These are phyloP conservation scores for Mortierella sp. DNA, from an alignment of 371 early-diverging fungal genomes.

Conservation along the genomic window DNA sequence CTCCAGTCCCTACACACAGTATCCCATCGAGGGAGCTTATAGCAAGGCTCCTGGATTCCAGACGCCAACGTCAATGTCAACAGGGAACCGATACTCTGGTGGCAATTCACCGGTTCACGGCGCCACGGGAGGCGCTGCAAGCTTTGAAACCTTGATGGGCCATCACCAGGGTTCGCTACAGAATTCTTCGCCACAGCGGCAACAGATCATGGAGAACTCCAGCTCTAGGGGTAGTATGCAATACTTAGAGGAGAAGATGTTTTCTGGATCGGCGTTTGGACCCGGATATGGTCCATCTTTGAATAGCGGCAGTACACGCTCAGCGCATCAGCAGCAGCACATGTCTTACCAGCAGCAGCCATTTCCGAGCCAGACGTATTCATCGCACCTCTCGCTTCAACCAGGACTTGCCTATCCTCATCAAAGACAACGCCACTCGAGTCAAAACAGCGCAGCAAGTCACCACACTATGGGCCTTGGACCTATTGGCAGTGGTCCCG, in stretches of 20 bases:
- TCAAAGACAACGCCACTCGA: constrained; percentile 54
- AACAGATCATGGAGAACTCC: constrained; percentile 11
- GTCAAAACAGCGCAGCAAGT: constrained; percentile 52
- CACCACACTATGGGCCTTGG: constrained; percentile 54
- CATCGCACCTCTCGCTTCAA: constrained; percentile 35
- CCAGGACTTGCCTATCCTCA: constrained; percentile 28
- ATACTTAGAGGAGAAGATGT: constrained; percentile 35
- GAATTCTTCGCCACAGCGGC: constrained; percentile 19
- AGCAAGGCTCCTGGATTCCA: constrained; percentile 34
- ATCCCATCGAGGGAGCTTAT: constrained; percentile 19
- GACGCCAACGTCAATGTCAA: constrained; percentile 6
- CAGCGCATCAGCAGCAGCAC: constrained; percentile 18
- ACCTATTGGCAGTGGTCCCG: constrained; percentile 42
- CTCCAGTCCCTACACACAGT: constrained; percentile 18
- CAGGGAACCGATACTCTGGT: constrained; percentile 27
- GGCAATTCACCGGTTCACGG: constrained; percentile 36
- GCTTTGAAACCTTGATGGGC: constrained; percentile 20
- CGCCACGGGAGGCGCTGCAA: constrained; percentile 2
- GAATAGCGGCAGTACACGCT: constrained; percentile 34
- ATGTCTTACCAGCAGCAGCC: constrained; percentile 14
- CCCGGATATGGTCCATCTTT: constrained; percentile 50
- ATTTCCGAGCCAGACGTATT: constrained; percentile 21
- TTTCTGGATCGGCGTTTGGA: constrained; percentile 36
- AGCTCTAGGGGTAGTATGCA: constrained; percentile 31
- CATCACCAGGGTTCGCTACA: constrained; percentile 13